Conservation (phyloP, 352 stramenopile species). For the Phytophthora parvispora region DNA sequence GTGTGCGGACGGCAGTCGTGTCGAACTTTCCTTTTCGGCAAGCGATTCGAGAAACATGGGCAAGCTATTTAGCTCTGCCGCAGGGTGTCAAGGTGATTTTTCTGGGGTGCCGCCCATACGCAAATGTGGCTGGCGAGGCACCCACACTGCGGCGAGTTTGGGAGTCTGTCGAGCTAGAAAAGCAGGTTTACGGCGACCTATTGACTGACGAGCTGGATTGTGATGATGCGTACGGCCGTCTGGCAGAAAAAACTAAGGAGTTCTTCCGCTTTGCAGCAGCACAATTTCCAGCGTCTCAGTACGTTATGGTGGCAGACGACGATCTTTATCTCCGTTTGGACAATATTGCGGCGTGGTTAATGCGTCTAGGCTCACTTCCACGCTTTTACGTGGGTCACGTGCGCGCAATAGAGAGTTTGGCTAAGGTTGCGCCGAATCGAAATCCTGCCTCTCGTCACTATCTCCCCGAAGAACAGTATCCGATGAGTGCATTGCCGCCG, state of each 20-base stretch:
- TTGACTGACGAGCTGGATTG: slow-evolving; percentile 56
- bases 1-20: slow-evolving; percentile 46
- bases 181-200: slow-evolving; percentile 36
- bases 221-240: slow-evolving; percentile 49
- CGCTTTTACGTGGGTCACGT: slow-evolving; percentile 10
- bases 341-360: slow-evolving; percentile 11
- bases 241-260: slow-evolving; percentile 59
- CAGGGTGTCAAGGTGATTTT: slow-evolving; percentile 13
- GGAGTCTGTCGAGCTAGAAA: slow-evolving; percentile 14
- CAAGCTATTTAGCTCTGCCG: slow-evolving; percentile 2
- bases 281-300: slow-evolving; percentile 13
- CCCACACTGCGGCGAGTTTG: neutral
- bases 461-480: slow-evolving; percentile 38
- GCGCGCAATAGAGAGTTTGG: neutral
- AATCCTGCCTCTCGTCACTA: slow-evolving; percentile 50
- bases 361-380: neutral
- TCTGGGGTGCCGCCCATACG: slow-evolving; percentile 6
- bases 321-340: slow-evolving; percentile 62
- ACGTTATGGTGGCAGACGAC: slow-evolving; percentile 72
- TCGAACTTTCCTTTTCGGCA: slow-evolving; percentile 30
- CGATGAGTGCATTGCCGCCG: slow-evolving; percentile 38
- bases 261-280: slow-evolving; percentile 49
- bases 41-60: slow-evolving; percentile 51
- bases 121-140: neutral
- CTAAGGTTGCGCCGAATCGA: slow-evolving; percentile 24